A percentile compares a stretch with the other conserved stretches of the same genome.
These are phyloP conservation scores for Hyaloperonospora arabidopsidis DNA, from an alignment of 352 stramenopile species.

Conservation along the genomic window DNA sequence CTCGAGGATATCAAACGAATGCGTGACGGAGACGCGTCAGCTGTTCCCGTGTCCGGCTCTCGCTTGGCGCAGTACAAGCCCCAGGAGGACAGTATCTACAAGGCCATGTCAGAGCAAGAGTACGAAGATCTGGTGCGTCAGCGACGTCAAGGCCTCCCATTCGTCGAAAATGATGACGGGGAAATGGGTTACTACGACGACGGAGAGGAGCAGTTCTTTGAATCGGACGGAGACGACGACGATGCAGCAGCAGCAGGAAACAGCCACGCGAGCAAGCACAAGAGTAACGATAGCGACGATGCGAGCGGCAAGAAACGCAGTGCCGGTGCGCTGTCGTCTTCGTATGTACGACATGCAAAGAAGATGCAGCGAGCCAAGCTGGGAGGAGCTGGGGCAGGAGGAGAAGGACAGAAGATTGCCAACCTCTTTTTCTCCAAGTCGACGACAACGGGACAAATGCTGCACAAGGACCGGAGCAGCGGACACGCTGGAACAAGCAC, in stretches of 20 bases:
- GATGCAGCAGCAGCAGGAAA: conserved; percentile 11
- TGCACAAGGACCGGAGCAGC: conserved; percentile 16
- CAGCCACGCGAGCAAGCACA: no score
- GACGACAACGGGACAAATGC: conserved; percentile 30
- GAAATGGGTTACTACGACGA: conserved; percentile 86
- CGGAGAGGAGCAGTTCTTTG: conserved; percentile 85
- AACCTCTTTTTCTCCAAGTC: conserved; percentile 83
- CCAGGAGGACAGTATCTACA: conserved; percentile 74
- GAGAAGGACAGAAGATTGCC: conserved; percentile 81
- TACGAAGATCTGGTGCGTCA: conserved; percentile 81
- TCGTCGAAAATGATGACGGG: conserved; percentile 80
- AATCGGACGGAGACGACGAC: conserved; percentile 60
- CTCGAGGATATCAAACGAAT: conserved; percentile 75
- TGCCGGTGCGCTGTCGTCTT: conserved; percentile 66
- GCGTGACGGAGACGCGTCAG: conserved; percentile 33
- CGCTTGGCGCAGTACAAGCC: conserved; percentile 69
- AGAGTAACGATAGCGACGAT: conserved; percentile 33
- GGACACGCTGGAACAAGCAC: conserved; percentile 19
- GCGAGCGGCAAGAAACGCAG: conserved; percentile 56
- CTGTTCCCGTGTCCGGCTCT: conserved; percentile 13
- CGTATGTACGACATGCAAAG: conserved; percentile 70
- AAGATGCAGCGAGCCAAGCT: conserved; percentile 81
- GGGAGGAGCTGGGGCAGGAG: conserved; percentile 31
- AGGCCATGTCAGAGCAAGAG: conserved; percentile 77
- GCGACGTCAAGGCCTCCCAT: conserved; percentile 64